Evolutionary conservation across 2,329 filamentous ascomycete genomes (phyloP), one percentile per base, ranked within the genome.

Genomic region (Thielaviopsis euricoi): DNA sequence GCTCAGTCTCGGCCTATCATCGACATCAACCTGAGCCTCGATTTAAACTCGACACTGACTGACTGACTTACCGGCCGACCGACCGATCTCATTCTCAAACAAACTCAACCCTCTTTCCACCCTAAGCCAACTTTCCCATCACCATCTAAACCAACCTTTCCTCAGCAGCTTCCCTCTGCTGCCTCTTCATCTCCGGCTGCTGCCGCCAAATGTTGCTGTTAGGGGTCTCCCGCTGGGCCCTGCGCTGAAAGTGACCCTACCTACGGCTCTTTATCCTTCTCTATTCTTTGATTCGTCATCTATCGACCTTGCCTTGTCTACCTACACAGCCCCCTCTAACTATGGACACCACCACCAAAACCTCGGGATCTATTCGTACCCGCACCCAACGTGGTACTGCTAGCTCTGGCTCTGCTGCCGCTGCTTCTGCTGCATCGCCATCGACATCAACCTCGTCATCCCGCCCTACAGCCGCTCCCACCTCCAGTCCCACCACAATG

Each of bases 401-500:
- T 15, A 33, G 29, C 29, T 33, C 29, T 10, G 12, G 29, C 29
- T 33, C 29, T 10, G 29, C 29, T 2, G 29, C 29, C 29, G 29
- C 29, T 33, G 12, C 29, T 33, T 33, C 29, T 6, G 2, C 29
- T 10, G 2, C 29, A 33, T 33, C 29, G 29, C 7, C 29, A 33
- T 10, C 25, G 3, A n/a, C n/a, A n/a, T n/a, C n/a, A n/a, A 6
- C 29, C 29, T 6, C 29, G 3, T 40, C 15, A 15, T 43, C 37
- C 37, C 37, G 37, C 37, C 17, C 37, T 15, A 15, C 37, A 12
- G 37, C 13, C 37, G 3, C 37, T 7, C 37, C 37, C 37, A 5
- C 5, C 37, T 43, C 55, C 10, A 57, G 46, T n/a, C 48, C 58
- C n/a, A 57, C 55, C 1, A 55, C 52, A 21, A 60, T 60, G 58